Evolutionary conservation across 345 rosid species (phyloP).

Genomic region (Angophora floribunda): DNA sequence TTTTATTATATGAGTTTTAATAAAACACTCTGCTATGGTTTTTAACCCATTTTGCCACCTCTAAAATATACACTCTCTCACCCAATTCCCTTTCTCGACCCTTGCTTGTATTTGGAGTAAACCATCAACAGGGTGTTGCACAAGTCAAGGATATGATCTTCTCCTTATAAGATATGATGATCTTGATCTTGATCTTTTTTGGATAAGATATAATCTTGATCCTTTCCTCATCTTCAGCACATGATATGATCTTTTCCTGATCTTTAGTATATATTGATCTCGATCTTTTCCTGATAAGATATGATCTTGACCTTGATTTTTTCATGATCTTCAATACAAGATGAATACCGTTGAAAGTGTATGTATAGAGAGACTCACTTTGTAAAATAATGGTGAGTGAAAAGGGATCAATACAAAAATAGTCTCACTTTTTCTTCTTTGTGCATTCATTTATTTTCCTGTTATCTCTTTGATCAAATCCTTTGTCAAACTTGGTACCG

Average conservation of each 20-base stretch:
- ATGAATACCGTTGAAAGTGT: neutral
- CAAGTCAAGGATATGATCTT: neutral
- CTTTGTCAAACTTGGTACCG: neutral
- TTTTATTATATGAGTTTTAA: neutral
- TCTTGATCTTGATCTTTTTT: neutral
- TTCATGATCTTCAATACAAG: no score
- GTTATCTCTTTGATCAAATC: neutral
- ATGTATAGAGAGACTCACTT: neutral
- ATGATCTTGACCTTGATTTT: neutral
- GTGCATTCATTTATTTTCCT: neutral
- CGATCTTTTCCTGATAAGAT: no score
- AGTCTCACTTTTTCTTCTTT: neutral
- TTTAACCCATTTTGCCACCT: neutral
- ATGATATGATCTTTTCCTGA: neutral
- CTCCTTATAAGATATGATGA: neutral
- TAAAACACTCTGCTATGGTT: neutral
- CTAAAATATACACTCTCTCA: neutral
- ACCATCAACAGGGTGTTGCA: neutral
- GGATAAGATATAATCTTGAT: neutral
- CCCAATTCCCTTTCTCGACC: neutral
- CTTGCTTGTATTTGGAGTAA: neutral
- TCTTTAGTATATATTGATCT: neutral
- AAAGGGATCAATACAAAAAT: neutral
- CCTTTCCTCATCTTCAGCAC: neutral
- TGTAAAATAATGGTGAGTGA: neutral